Conservation (phyloP, 1,139 yeast genomes). For the Candida buenavistaensis region DNA sequence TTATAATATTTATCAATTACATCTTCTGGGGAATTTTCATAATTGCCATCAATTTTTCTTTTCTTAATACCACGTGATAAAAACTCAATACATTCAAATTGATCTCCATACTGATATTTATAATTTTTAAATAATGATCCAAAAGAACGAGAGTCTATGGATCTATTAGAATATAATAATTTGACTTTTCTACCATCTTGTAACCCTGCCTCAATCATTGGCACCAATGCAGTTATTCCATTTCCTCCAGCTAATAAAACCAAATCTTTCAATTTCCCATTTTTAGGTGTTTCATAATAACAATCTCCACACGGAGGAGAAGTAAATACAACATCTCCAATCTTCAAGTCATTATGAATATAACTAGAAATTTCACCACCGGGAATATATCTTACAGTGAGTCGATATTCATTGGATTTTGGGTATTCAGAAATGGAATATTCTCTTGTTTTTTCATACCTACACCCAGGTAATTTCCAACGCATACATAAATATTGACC, state of each 20-base stretch:
- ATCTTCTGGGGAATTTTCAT: conserved; percentile 3
- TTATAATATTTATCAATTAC: conserved; percentile 10
- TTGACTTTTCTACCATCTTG: conserved; percentile 26
- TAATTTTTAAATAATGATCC: conserved; percentile 20
- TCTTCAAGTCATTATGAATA: conserved; percentile 49
- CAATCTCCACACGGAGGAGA: conserved; percentile 65
- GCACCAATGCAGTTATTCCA: conserved; percentile 64
- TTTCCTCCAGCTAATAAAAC: conserved; percentile 60
- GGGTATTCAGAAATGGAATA: conserved; percentile 48
- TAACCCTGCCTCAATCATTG: conserved; percentile 48
- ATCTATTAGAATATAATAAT: conserved; percentile 31
- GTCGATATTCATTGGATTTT: conserved; percentile 40
- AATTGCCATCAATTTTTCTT: conserved; percentile 10
- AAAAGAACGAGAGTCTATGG: conserved; percentile 27
- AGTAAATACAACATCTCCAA: conserved; percentile 50
- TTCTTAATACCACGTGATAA: conserved; percentile 15
- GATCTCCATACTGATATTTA: conserved; percentile 17
- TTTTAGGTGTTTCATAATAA: conserved; percentile 23
- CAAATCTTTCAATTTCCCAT: conserved; percentile 28
- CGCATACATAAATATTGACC: conserved; percentile 67
- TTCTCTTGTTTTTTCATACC: conserved; percentile 45
- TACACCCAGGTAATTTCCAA: conserved; percentile 30
- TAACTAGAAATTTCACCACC: conserved; percentile 54
- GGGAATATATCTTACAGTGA: conserved; percentile 49
- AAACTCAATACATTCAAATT: conserved; percentile 23